Evolutionary conservation across 179 eudicot genomes (phyloP).

Genomic region (Kewa caespitosa): DNA sequence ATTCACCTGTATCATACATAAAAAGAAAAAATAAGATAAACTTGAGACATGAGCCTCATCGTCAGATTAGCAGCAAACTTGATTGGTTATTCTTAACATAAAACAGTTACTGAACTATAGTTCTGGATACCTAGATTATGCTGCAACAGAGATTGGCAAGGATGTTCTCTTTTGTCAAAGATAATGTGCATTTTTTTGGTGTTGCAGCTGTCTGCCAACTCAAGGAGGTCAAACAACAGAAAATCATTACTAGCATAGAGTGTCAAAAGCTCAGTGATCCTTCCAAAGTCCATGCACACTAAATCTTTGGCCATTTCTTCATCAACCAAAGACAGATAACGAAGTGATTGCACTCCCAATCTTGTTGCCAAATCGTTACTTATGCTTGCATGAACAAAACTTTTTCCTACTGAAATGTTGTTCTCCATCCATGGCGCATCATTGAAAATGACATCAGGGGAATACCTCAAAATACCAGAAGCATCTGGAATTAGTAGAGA

Average conservation of each 20-base stretch:
- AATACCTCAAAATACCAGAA: slow-evolving; percentile 56
- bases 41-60: not conserved
- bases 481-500: slow-evolving; percentile 74
- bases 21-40: slow-evolving; percentile 1
- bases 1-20: slow-evolving; percentile 62
- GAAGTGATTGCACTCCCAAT: slow-evolving; percentile 88
- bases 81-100: not conserved
- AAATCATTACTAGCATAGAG: slow-evolving; percentile 60
- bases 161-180: slow-evolving; percentile 92
- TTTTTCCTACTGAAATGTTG: slow-evolving; percentile 55
- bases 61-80: slow-evolving; percentile 1
- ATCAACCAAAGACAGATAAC: slow-evolving; percentile 83
- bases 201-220: slow-evolving; percentile 97
- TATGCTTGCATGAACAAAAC: slow-evolving; percentile 74
- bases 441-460: slow-evolving; percentile 83
- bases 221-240: slow-evolving; percentile 86
- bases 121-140: slow-evolving; percentile 81
- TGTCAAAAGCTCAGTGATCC: slow-evolving; percentile 70
- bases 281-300: slow-evolving; percentile 87
- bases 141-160: slow-evolving; percentile 82
- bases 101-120: slow-evolving; percentile 7
- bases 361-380: slow-evolving; percentile 74
- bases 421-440: slow-evolving; percentile 99
- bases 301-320: slow-evolving; percentile 97
- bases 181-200: slow-evolving; percentile 80